These are phyloP conservation scores for Helotiales sp. DNA, from an alignment of 2,329 filamentous ascomycete genomes.

Conservation along the genomic window DNA sequence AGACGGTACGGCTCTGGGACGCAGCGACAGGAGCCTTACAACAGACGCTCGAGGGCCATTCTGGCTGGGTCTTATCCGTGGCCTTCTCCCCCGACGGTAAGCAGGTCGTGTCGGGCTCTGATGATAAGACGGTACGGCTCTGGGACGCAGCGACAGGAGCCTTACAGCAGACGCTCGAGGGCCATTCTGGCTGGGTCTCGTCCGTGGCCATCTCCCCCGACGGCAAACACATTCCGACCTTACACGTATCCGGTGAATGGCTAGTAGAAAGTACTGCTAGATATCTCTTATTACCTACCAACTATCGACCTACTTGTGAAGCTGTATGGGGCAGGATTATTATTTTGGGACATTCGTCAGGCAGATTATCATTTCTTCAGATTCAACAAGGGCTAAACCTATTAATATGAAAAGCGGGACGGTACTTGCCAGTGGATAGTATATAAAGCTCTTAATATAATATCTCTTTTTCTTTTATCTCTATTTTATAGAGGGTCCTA, in stretches of 20 bases:
- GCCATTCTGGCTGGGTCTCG: neutral
- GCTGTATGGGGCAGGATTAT: constrained; percentile 5
- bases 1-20: neutral
- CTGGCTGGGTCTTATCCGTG: neutral
- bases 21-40: neutral
- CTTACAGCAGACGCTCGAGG: neutral
- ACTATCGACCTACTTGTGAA: constrained; percentile 12
- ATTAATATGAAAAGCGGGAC: neutral
- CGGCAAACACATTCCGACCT: constrained; percentile 1
- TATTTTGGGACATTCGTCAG: constrained; percentile 9
- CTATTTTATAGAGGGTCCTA: constrained; percentile 10
- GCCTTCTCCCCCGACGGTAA: neutral
- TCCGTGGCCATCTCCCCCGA: neutral
- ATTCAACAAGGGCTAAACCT: constrained; percentile 5
- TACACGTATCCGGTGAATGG: constrained; percentile 1
- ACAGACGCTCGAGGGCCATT: constrained; percentile 20
- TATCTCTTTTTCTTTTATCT: constrained; percentile 6
- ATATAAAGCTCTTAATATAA: constrained; percentile 2
- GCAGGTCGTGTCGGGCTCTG: neutral
- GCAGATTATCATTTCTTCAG: constrained; percentile 10
- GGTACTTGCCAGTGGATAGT: neutral
- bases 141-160: neutral
- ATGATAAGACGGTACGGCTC: too few relatives aligned
- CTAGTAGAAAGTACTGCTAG: constrained; percentile 6
- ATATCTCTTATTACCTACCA: constrained; percentile 9